Evolutionary conservation across 108 stramenopile genomes (phyloP), one percentile per base, ranked within the genome.

Genomic region (Cylindrotheca fusiformis): DNA sequence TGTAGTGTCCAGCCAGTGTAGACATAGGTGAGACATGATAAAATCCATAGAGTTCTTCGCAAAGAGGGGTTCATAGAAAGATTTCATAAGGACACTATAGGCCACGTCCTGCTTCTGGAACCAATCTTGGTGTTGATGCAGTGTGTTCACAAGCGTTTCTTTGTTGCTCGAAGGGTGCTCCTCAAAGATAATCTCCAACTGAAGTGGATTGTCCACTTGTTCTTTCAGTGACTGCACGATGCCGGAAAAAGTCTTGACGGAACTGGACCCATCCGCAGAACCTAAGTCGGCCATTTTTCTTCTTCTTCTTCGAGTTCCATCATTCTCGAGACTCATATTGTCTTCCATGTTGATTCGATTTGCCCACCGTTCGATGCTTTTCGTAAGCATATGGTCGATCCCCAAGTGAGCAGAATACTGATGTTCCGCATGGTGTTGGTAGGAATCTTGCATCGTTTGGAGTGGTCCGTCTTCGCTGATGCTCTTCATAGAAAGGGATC

Each of bases 181-280:
- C 48, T 74, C 73, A 32, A 74, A 68, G 12, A 64, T 62, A 30
- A 74, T 49, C 29, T 68, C 58, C 0, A 74, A 26, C 21, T 60
- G 67, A 12, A 55, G 14, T 28, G 3, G 27, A 4, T 14, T 6
- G 14, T 29, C 14, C 5, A 10, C 28, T 22, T 61, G 30, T 30
- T 55, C 28, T 22, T 46, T 50, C 17, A 74, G 52, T 6, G 45
- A 24, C 19, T 47, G 41, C 22, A 74, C 27, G 23, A 64, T 60
- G 17, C 61, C 55, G 24, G 59, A 19, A 17, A 74, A 27, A 32
- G 73, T 74, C 49, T 25, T 50, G 47, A 74, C 54, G 28, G 73
- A 74, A 46, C 41, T 68, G 8, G 73, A 68, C 8, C 73, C 73
- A 49, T 74, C 73, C 2, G 73, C 73, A 20, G 73, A 74, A 31